Percentiles rank a stretch among this genome's conserved stretches.
phyloP scores from a whole-genome alignment of 805 yeast genomes.

The Grigorovia transvaalensis region DNA sequence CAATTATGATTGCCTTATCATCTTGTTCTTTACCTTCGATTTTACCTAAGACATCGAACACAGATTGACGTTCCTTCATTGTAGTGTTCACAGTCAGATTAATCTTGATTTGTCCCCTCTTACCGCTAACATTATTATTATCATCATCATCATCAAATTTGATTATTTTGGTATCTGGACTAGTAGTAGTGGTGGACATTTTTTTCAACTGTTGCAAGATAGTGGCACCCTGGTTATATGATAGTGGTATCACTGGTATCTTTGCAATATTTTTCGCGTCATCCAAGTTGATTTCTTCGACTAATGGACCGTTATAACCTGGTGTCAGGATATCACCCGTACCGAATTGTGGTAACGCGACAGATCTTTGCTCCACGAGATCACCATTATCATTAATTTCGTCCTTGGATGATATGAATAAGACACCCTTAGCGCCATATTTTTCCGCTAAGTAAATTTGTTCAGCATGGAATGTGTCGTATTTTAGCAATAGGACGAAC shows the following conservation, averaged over 20 bases:
- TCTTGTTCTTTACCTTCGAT: slow-evolving; percentile 73
- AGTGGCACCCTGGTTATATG: slow-evolving; percentile 55
- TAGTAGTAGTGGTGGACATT: neutral
- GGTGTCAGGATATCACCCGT: slow-evolving; percentile 79
- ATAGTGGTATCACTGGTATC: slow-evolving; percentile 68
- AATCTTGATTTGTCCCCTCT: slow-evolving; percentile 9
- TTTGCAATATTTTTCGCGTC: slow-evolving; percentile 49
- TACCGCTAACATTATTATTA: slow-evolving; percentile 17
- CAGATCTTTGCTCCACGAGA: slow-evolving; percentile 33
- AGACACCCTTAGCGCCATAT: slow-evolving; percentile 50
- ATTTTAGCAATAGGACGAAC: slow-evolving; percentile 49
- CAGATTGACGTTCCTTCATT: slow-evolving; percentile 45
- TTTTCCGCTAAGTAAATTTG: slow-evolving; percentile 47
- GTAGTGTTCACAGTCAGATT: slow-evolving; percentile 34
- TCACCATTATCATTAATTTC: slow-evolving; percentile 26
- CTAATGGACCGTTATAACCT: slow-evolving; percentile 47
- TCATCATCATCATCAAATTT: slow-evolving; percentile 14
- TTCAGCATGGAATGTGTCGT: slow-evolving; percentile 42
- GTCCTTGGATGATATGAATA: slow-evolving; percentile 42
- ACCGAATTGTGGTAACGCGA: slow-evolving; percentile 46
- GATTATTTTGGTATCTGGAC: slow-evolving; percentile 16
- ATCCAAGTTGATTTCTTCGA: slow-evolving; percentile 33
- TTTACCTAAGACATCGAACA: slow-evolving; percentile 72
- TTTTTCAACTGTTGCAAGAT: slow-evolving; percentile 19
- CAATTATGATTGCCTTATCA: slow-evolving; percentile 63